A percentile compares a stretch with the other conserved stretches of the same genome.
These are phyloP conservation scores for Teratosphaeria pseudoeucalypti DNA, from an alignment of 2,329 filamentous ascomycete species.

Conservation along the genomic window DNA sequence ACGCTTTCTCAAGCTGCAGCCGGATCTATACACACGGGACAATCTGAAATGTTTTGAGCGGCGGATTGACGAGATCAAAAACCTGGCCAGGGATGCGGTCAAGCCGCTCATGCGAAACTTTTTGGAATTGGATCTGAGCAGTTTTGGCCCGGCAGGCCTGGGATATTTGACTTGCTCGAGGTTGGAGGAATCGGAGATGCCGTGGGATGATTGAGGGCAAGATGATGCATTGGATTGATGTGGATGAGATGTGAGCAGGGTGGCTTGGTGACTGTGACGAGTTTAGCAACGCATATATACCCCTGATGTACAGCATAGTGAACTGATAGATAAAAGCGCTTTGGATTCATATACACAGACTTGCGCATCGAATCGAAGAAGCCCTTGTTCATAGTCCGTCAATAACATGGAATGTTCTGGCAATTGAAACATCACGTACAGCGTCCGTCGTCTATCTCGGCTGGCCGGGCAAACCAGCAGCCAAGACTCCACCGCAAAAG, in stretches of 20 bases:
- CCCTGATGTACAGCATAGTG: background rate
- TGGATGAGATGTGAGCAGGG: background rate
- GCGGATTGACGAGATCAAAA: conserved; percentile 79
- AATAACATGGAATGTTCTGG: too few species aligned
- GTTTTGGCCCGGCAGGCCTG: conserved; percentile 29
- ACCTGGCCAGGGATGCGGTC: conserved; percentile 69
- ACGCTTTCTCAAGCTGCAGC: conserved; percentile 59
- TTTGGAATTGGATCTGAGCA: conserved; percentile 62
- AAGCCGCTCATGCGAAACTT: conserved; percentile 77
- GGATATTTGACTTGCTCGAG: conserved; percentile 57
- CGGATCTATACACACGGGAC: conserved; percentile 77
- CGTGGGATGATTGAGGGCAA: conserved; percentile 42
- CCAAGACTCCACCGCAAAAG: background rate
- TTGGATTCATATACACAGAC: too few species aligned
- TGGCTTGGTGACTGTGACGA: background rate
- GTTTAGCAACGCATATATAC: background rate
- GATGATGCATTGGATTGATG: background rate
- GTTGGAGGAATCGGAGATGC: conserved; percentile 52
- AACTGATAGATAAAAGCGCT: background rate
- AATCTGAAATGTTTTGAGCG: conserved; percentile 77
- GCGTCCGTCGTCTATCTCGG: too few species aligned
- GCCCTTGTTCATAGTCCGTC: too few species aligned
- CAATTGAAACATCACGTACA: too few species aligned
- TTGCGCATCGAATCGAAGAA: too few species aligned
- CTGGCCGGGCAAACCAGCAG: too few species aligned